A percentile compares a stretch with the other conserved stretches of the same genome.
Conservation (phyloP, 352 stramenopile genomes). For the Pythium phragmiticola region DNA sequence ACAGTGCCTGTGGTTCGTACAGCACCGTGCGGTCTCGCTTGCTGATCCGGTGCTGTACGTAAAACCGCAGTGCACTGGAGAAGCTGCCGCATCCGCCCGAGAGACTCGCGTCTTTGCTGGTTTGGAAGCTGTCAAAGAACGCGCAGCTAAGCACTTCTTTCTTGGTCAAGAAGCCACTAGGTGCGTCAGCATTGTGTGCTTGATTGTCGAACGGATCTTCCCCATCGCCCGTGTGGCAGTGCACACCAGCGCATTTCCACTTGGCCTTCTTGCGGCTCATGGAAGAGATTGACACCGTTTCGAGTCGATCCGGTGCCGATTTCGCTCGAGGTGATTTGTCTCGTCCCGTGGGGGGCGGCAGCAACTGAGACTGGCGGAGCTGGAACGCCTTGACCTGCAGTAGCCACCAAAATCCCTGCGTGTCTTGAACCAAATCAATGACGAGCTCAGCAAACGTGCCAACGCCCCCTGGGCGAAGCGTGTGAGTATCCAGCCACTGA, state of each 20-base stretch:
- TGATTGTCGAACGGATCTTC: conserved; percentile 7
- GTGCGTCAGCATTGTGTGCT: not conserved
- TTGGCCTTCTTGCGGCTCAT: conserved; percentile 13
- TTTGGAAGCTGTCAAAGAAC: conserved; percentile 54
- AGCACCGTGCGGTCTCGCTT: conserved; percentile 52
- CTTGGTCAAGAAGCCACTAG: conserved; percentile 57
- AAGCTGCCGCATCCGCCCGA: conserved; percentile 43
- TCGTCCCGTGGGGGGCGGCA: not conserved
- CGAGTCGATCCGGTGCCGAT: conserved; percentile 48
- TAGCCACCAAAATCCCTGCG: conserved; percentile 53
- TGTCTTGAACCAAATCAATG: conserved; percentile 58
- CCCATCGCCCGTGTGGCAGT: conserved; percentile 4
- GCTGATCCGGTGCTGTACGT: conserved; percentile 51
- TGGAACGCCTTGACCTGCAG: conserved; percentile 74
- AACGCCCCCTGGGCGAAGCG: conserved; percentile 27
- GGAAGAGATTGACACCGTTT: conserved; percentile 9
- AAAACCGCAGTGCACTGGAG: conserved; percentile 39
- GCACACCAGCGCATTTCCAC: conserved; percentile 40
- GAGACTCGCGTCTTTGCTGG: conserved; percentile 42
- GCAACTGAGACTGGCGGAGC: conserved; percentile 19
- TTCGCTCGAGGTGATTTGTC: conserved; percentile 29
- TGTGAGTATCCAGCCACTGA: conserved; percentile 35
- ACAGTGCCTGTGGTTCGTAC: conserved; percentile 61
- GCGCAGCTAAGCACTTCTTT: conserved; percentile 68
- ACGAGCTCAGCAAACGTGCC: conserved; percentile 43